Evolutionary conservation across 2,329 filamentous ascomycete species (phyloP).

Genomic region (Tolypocladium cylindrosporum): DNA sequence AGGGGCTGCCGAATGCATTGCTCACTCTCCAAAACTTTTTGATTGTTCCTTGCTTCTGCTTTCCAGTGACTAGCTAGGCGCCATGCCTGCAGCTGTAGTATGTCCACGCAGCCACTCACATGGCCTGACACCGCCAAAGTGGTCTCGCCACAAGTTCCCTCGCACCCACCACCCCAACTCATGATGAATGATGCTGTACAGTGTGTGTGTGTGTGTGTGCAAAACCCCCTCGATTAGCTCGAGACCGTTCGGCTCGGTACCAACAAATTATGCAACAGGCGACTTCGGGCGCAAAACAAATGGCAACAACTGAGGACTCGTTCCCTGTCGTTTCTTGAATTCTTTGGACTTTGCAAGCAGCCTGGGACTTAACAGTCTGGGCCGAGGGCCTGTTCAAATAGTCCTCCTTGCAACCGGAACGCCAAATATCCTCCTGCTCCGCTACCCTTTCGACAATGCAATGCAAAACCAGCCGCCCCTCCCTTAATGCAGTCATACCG

Average conservation of each 20-base stretch:
- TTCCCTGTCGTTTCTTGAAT: not conserved
- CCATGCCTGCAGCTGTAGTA: not conserved
- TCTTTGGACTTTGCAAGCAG: not conserved
- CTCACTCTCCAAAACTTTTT: not conserved
- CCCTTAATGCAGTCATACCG: constrained; percentile 26
- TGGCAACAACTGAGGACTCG: not conserved
- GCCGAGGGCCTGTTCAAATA: constrained; percentile 5
- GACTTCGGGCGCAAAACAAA: not conserved
- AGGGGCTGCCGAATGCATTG: not conserved
- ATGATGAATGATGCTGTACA: not conserved
- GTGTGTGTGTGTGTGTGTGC: not conserved
- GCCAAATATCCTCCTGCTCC: constrained; percentile 8
- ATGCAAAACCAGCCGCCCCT: constrained; percentile 21
- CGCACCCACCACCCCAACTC: not conserved
- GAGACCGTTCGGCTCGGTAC: not conserved
- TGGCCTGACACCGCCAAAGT: not conserved
- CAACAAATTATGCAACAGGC: not conserved
- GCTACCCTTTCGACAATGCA: constrained; percentile 9
- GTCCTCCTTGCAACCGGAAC: constrained; percentile 8
- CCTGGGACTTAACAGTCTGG: constrained; percentile 1
- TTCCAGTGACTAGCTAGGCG: not conserved
- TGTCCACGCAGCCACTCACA: not conserved
- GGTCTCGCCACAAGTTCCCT: not conserved
- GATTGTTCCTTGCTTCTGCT: not conserved
- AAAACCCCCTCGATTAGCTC: not conserved